Base-by-base conservation (phyloP, 164 flowering plant genomes). In the Nelumbo lutea region DNA sequence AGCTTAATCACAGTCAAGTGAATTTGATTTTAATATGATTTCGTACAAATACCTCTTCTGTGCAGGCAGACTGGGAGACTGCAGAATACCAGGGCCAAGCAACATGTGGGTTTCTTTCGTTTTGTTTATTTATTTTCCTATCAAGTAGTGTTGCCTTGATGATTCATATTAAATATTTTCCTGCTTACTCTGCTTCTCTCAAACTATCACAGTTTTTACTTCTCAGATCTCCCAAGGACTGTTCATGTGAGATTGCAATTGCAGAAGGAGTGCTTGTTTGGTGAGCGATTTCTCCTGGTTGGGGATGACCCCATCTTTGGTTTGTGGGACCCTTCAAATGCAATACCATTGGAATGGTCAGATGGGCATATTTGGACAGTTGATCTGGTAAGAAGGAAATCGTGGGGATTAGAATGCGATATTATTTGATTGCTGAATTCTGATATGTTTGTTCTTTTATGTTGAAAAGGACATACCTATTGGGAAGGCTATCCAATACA, bases 271-370 rank as follows among this genome's bases (percentile, higher is more conserved):
- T 91, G 98, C 60, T n/a, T 45, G 42, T 91, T 86, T 68, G 98
- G 98, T 3, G 81, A 94, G 75, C 83, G 77, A 14, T 85, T 94
- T 68, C 59, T 83, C 39, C 14, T 94, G 0, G 88, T 81, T 0
- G 98, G 98, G 8, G 89, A 86, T 76, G 85, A 88, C 78, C 88
- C 96, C 3, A 65, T 75, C 59, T 64, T 94, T 10, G 98, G 96
- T 39, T 61, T 68, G 11, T 90, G 98, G 98, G 87, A 87, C 14
- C 87, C 94, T 0, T 39, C 70, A 42, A 65, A 68, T 68, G 96
- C 87, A 6, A 60, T 90, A 59, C 88, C 93, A 0, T 42, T 89
- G 81, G 79, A 76, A 44, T 93, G 98, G 98, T 87, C 98, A 9
- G 96, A 88, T 9, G 97, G 83, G 6, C 90, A 93, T 66, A 45